A percentile compares a stretch with the other conserved stretches of the same genome.
Conservation (phyloP, 306 rosid species). For the Casuarina glauca region DNA sequence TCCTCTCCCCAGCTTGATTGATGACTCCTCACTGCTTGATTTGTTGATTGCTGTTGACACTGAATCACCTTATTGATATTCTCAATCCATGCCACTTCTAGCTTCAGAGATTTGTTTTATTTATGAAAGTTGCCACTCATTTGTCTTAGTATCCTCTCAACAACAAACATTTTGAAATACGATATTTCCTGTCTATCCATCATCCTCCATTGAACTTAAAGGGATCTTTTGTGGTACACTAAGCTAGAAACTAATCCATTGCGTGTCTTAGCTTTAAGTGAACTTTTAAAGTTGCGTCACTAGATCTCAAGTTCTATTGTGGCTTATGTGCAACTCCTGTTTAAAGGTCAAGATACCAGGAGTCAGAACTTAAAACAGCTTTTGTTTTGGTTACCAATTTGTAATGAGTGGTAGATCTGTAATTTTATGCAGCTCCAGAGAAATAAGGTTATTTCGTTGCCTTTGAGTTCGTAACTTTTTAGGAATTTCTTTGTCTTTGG, state of each 20-base stretch:
- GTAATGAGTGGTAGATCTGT: not conserved
- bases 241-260: not conserved
- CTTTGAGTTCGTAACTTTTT: too few species aligned
- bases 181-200: not conserved
- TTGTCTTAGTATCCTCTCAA: not conserved
- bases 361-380: not conserved
- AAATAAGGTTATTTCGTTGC: too few species aligned
- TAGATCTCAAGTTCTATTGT: too few species aligned
- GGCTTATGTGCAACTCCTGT: not conserved
- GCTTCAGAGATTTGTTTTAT: not conserved
- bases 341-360: not conserved
- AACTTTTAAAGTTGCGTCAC: too few species aligned
- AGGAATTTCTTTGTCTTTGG: not conserved
- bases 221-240: not conserved
- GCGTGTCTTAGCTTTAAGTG: not conserved
- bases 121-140: not conserved
- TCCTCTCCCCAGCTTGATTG: not conserved
- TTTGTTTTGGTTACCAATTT: not conserved
- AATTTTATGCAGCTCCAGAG: not conserved
- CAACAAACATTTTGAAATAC: not conserved
- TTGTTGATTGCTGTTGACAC: not conserved
- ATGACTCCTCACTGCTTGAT: not conserved
- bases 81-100: not conserved
- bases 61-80: not conserved
- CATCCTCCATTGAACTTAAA: not conserved